Base-by-base conservation (phyloP, 345 rosid genomes). In the Salix arbutifolia region DNA sequence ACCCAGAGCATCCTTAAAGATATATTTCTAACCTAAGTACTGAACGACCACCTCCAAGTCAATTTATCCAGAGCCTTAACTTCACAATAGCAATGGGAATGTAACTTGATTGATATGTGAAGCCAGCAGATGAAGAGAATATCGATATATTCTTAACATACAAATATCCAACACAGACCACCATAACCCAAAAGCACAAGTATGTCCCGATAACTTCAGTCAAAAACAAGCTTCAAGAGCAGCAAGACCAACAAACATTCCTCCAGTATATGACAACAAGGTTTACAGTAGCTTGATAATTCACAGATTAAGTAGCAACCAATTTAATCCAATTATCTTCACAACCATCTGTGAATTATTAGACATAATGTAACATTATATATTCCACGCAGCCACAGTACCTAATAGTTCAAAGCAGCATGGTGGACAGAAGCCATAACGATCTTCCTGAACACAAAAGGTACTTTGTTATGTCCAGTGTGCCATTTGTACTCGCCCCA, bases 11-110 rank as follows among this genome's bases (percentile, higher is more conserved):
- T 44, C 65, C 76, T 74, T 70, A 69, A 74, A 16, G 37, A 64
- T 69, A 69, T 8, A 35, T 40, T 25, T 70, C 78, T 82, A 77
- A 76, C 74, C 81, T 83, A 83, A 71, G 66, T 66, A 37, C 76
- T 16, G 80, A 80, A 76, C 74, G 81, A 82, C 23, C 68, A 71
- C 70, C n/a, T 33, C 78, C 75, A 37, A 73, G 67, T 67, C 30
- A 82, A 56, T 30, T 44, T 65, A 82, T 76, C 79, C 62, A 74
- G 73, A 75, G 77, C 81, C 83, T 65, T 50, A 66, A 78, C 65
- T 77, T 62, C 62, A 60, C 44, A 77, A 72, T 19, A 46, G 18
- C 19, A 61, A 21, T 37, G 61, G 25, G 60, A 35, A 76, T 40
- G 71, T 53, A 72, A 68, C 70, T 26, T 46, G 66, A 65, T 71